Base-by-base conservation (phyloP, 169 alveolate genomes). In the Plasmodium ovale region DNA sequence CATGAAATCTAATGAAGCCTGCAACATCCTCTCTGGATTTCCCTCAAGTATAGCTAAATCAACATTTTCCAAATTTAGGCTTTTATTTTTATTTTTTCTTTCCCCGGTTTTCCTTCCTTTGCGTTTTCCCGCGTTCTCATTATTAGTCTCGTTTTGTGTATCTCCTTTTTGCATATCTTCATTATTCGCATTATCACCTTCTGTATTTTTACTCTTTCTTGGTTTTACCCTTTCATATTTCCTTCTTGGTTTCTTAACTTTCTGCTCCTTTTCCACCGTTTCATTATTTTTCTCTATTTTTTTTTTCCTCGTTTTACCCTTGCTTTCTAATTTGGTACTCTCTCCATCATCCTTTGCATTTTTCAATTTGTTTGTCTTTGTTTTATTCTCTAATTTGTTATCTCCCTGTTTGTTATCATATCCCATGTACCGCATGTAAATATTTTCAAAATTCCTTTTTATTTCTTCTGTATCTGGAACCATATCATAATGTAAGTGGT, bases 201-300 rank as follows among this genome's bases (percentile, higher is more conserved):
- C 51, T 35, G 16, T 10, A 19, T 47, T 37, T 39, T 39, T 59
- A 39, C 33, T 67, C 54, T 82, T 82, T 70, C 60, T 65, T 49
- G 72, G 84, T 82, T 82, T 82, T 42, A 68, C 33, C 44, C 84
- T 54, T 68, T 64, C 84, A 82, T 82, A 82, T 82, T 82, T 82
- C 59, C 60, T 82, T 70, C 84, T 64, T 19, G 90, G 90, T 68
- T 82, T 82, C 53, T n/a, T 70, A 64, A 82, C n/a, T 53, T 31
- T 53, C 7, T 31, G 56, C 51, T 68, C 90, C 49, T 65, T 82
- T 7, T 21, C 82, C 27, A 44, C 10, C 27, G 1, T 70, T 31
- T 68, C 84, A 67, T 47, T 82, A 16, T 67, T 56, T 21, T 33
- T 54, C 16, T 35, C 53, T 19, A 31, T 35, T 51, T 67, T 82